These are phyloP conservation scores for Leptomonas seymouri DNA, from an alignment of 208 protist genomes.

Conservation along the genomic window DNA sequence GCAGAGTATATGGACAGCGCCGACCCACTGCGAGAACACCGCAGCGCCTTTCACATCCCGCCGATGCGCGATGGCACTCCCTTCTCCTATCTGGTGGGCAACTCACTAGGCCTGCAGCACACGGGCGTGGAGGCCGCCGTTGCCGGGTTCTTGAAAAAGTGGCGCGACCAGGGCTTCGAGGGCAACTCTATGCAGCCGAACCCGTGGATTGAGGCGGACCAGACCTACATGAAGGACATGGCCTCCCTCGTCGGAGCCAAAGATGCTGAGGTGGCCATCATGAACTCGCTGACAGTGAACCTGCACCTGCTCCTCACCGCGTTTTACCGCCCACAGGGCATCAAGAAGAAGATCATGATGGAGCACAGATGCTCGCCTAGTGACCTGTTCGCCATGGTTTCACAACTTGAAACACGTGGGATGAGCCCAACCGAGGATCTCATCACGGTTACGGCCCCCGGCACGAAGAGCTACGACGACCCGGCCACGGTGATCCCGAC, in stretches of 20 bases:
- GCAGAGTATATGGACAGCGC: slow-evolving; percentile 64
- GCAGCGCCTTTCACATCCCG: slow-evolving; percentile 63
- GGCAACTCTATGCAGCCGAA: slow-evolving; percentile 79
- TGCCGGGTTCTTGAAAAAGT: slow-evolving; percentile 82
- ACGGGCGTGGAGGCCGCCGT: slow-evolving; percentile 61
- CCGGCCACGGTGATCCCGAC: slow-evolving; percentile 49
- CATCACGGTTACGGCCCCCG: slow-evolving; percentile 44
- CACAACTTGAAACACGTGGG: slow-evolving; percentile 87
- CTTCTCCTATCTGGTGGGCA: slow-evolving; percentile 11
- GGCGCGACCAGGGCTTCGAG: slow-evolving; percentile 83
- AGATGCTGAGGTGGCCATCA: slow-evolving; percentile 87
- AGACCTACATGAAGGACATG: slow-evolving; percentile 64
- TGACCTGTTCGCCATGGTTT: slow-evolving; percentile 84
- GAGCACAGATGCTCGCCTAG: slow-evolving; percentile 78
- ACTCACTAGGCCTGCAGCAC: slow-evolving; percentile 90
- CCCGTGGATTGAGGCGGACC: slow-evolving; percentile 91
- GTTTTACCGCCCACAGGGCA: slow-evolving; percentile 92
- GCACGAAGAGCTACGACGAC: slow-evolving; percentile 51
- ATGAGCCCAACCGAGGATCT: slow-evolving; percentile 66
- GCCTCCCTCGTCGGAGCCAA: slow-evolving; percentile 83
- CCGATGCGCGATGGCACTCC: slow-evolving; percentile 38
- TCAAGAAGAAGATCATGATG: slow-evolving; percentile 92
- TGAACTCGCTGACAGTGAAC: slow-evolving; percentile 96
- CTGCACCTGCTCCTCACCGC: slow-evolving; percentile 90
- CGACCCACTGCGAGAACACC: slow-evolving; percentile 71